Base-by-base conservation (phyloP, 768 basidiomycete genomes). In the Agrocybe pediades region DNA sequence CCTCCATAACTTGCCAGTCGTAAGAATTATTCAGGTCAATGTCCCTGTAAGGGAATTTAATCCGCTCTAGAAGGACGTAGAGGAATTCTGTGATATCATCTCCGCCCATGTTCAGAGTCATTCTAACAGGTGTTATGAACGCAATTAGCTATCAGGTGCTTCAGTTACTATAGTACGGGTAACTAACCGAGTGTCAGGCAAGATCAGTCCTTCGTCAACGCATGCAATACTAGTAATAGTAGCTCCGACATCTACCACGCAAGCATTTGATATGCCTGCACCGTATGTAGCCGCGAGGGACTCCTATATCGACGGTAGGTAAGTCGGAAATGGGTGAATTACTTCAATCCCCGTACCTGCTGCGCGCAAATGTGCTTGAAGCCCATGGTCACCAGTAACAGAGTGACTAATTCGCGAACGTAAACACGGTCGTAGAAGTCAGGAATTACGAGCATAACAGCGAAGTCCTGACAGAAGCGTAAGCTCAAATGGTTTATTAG, bases 231-330 rank as follows among this genome's bases (percentile, higher is more conserved):
- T 92, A 1, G 92, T 94, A 51, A 79, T 83, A 15, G 76, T 79
- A 11, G 96, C 90, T 2, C 97, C 97, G 46, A 98, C 87, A 67
- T 99, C 93, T 29, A 99, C 90, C 4, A 99, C 92, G 63, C 97
- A 98, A 9, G 95, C 97, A 62, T 86, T 90, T 0, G 92, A 92
- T 47, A 98, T 86, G 6, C 96, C 96, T 6, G 96, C 95, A 19
- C 95, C 95, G 66, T 95, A 98, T 0, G 93, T 93, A 3, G 95
- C 94, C 27, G 92, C 90, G 36, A 96, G 76, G 3, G 93, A 89
- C 77, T 97, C 95, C 92, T 97, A 57, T 15, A 54, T 3, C 40
- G 40, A 24, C 52, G 9, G 40, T n/a, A n/a, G 47, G 15, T 36
- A 3, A 36, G 3, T 13, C n/a, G 4, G 3, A 4, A 49, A 19